Conservation (phyloP, 306 rosid species). For the Quercus variabilis region DNA sequence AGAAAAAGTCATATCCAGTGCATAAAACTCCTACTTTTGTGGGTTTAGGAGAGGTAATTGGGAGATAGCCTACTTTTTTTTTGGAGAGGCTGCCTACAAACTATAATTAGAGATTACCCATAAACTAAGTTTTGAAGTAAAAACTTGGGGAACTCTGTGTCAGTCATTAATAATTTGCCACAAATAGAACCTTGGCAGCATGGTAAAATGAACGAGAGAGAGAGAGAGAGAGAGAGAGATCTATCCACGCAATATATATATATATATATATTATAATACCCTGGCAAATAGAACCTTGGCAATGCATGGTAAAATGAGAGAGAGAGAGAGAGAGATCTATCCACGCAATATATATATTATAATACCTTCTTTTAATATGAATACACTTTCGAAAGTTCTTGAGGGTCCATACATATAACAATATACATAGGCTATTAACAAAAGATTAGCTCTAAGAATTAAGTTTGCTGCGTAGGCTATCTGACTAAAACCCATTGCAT, state of each 20-base stretch:
- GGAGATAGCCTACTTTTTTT: too few relatives aligned
- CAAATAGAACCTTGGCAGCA: not conserved
- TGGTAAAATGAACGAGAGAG: not conserved
- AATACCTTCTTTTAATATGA: slow-evolving; percentile 33
- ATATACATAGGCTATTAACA: slow-evolving; percentile 46
- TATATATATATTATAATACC: slow-evolving; percentile 22
- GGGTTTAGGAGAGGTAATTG: too few relatives aligned
- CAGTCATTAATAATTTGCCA: not conserved
- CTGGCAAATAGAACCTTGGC: too few relatives aligned
- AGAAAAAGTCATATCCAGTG: too few relatives aligned
- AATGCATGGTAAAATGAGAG: not conserved
- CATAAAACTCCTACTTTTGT: too few relatives aligned
- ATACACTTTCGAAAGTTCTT: slow-evolving; percentile 37
- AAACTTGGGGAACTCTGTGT: not conserved
- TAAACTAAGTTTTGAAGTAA: not conserved
- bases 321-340: slow-evolving; percentile 6
- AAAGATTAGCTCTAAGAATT: slow-evolving; percentile 20
- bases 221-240: slow-evolving; percentile 1
- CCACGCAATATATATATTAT: slow-evolving; percentile 24
- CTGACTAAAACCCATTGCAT: slow-evolving; percentile 19
- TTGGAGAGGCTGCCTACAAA: not conserved
- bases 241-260: slow-evolving; percentile 25
- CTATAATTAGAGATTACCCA: not conserved
- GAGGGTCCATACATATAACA: slow-evolving; percentile 33
- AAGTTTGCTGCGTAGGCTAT: slow-evolving; percentile 24